These are phyloP conservation scores for Lepidium sativum DNA, from an alignment of 345 rosid species.

Conservation along the genomic window DNA sequence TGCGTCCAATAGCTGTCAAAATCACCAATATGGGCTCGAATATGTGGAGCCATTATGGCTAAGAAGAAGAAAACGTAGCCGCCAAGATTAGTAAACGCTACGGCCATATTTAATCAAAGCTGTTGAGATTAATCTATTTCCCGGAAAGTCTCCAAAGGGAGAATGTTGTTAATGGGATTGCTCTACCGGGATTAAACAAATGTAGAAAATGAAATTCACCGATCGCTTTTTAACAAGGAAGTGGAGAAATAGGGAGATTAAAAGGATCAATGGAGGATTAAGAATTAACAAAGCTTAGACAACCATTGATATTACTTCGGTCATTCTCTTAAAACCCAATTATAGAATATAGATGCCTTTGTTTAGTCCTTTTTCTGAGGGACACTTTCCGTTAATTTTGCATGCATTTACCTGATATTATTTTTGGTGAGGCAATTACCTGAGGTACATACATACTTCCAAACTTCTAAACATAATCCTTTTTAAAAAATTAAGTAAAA, in stretches of 20 bases:
- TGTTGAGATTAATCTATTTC: not conserved
- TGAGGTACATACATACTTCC: not conserved
- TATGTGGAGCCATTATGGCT: conserved; percentile 1
- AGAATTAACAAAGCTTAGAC: not conserved
- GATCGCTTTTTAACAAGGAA: conserved; percentile 12
- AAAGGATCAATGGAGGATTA: conserved; percentile 5
- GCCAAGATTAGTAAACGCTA: not conserved
- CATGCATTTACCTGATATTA: not conserved
- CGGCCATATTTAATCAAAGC: conserved; percentile 1
- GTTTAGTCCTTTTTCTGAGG: conserved; percentile 17
- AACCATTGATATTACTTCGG: conserved; percentile 1
- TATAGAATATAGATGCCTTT: conserved; percentile 7
- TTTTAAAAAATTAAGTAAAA: no score
- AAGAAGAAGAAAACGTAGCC: conserved; percentile 1
- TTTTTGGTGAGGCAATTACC: not conserved
- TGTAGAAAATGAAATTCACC: not conserved
- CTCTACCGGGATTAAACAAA: not conserved
- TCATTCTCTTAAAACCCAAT: conserved; percentile 4
- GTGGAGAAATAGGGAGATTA: not conserved
- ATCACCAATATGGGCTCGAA: conserved; percentile 8
- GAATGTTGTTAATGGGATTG: not conserved
- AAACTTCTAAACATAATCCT: not conserved
- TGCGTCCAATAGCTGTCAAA: conserved; percentile 22
- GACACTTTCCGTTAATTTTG: not conserved
- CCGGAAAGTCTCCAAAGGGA: not conserved